These are phyloP conservation scores for Diaporthe amygdali DNA, from an alignment of 2,329 filamentous ascomycete species.

Conservation along the genomic window DNA sequence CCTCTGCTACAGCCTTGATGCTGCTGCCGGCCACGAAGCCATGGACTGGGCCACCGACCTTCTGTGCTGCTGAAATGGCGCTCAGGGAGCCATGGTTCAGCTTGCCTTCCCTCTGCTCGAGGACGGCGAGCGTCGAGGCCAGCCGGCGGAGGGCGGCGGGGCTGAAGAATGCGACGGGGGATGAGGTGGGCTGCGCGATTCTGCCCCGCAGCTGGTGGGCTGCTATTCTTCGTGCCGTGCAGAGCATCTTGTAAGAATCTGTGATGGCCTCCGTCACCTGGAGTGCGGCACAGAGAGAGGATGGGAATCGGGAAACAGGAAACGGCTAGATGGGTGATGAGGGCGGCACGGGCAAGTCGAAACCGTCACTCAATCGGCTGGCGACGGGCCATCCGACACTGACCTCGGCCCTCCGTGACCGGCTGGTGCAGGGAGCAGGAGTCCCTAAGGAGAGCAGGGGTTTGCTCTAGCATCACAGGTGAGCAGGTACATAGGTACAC, in stretches of 20 bases:
- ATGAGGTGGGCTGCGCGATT: slow-evolving; percentile 27
- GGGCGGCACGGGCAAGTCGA: not conserved
- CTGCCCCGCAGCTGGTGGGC: slow-evolving; percentile 22
- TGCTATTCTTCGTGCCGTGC: slow-evolving; percentile 23
- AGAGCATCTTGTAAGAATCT: slow-evolving; percentile 18
- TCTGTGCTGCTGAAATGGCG: slow-evolving; percentile 84
- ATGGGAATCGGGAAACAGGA: not conserved
- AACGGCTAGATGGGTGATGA: not conserved
- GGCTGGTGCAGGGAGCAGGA: not conserved
- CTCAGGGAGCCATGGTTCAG: slow-evolving; percentile 83
- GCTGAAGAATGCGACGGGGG: slow-evolving; percentile 40
- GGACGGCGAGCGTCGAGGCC: slow-evolving; percentile 85
- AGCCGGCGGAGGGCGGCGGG: slow-evolving; percentile 68
- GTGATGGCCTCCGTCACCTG: not conserved
- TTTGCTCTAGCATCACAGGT: not conserved
- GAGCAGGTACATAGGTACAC: not conserved
- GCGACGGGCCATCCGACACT: slow-evolving; percentile 18
- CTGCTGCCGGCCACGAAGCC: slow-evolving; percentile 85
- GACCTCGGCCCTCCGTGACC: slow-evolving; percentile 16
- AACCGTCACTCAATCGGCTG: slow-evolving; percentile 23
- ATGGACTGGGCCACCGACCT: slow-evolving; percentile 84
- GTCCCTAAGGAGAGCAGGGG: not conserved
- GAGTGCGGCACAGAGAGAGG: not conserved
- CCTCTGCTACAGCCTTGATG: slow-evolving; percentile 76
- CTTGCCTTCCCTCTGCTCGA: slow-evolving; percentile 92